Percentiles rank a stretch among this genome's conserved stretches.
Evolutionary conservation across 1,139 yeast species (phyloP).

Genomic region (Hyphopichia buzzinii): DNA sequence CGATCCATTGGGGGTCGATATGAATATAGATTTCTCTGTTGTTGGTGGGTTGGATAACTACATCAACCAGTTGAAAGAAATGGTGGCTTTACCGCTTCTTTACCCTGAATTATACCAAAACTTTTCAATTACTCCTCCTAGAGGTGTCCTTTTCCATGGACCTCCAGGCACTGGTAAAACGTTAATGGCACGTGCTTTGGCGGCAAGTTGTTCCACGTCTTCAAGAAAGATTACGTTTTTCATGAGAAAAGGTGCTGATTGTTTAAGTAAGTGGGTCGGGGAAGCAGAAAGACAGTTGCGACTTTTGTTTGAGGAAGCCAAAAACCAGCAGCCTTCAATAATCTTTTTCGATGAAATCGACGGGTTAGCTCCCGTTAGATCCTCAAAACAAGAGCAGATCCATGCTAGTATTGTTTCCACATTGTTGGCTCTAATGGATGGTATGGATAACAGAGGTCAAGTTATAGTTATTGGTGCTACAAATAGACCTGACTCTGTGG

Average conservation of each 20-base stretch:
- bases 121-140: constrained; percentile 91
- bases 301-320: constrained; percentile 90
- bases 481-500: constrained; percentile 95
- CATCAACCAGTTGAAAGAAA: constrained; percentile 89
- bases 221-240: constrained; percentile 86
- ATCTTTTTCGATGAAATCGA: constrained; percentile 97
- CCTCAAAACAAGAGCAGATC: constrained; percentile 95
- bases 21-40: constrained; percentile 83
- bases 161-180: constrained; percentile 99
- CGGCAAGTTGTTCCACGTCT: constrained; percentile 88
- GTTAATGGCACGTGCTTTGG: constrained; percentile 94
- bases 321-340: constrained; percentile 91
- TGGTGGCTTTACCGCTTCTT: constrained; percentile 90
- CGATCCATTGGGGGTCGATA: constrained; percentile 93
- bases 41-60: constrained; percentile 94
- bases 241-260: constrained; percentile 99
- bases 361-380: constrained; percentile 96
- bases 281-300: constrained; percentile 96
- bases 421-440: constrained; percentile 93
- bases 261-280: constrained; percentile 97
- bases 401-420: constrained; percentile 98
- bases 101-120: constrained; percentile 93
- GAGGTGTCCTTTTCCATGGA: constrained; percentile 97
- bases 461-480: constrained; percentile 98
- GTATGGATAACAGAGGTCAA: constrained; percentile 97